Conservation (phyloP, 202 grass and related monocot species). For the Musa balbisiana region DNA sequence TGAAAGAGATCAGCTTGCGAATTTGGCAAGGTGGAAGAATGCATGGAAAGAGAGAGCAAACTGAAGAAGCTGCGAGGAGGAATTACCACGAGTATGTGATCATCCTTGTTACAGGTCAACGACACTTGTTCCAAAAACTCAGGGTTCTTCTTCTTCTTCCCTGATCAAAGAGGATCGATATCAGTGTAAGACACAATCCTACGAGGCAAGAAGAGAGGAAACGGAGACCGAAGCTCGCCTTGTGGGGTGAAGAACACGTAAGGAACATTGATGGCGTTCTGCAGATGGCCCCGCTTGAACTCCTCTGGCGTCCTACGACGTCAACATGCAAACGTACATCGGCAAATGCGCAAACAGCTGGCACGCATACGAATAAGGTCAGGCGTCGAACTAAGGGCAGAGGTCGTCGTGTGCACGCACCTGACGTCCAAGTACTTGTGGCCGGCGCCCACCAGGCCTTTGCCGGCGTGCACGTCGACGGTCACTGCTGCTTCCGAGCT, state of each 20-base stretch:
- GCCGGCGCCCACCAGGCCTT: neutral
- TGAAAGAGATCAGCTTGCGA: too few species aligned
- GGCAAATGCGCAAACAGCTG: too few species aligned
- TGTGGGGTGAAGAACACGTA: conserved; percentile 59
- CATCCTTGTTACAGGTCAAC: conserved; percentile 41
- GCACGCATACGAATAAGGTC: neutral
- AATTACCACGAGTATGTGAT: conserved; percentile 50
- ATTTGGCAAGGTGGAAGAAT: neutral
- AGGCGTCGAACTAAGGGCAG: neutral
- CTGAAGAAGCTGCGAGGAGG: conserved; percentile 1
- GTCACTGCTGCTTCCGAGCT: conserved; percentile 4
- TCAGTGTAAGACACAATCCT: too few species aligned
- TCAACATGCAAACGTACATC: neutral
- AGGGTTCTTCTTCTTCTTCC: conserved; percentile 48
- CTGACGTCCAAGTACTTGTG: conserved; percentile 23
- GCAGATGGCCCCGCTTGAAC: conserved; percentile 42
- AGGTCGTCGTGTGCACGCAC: neutral
- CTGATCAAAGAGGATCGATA: conserved; percentile 15
- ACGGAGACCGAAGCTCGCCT: conserved; percentile 14
- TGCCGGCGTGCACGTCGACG: conserved; percentile 9
- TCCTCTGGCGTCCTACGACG: conserved; percentile 57
- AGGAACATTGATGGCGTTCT: conserved; percentile 47
- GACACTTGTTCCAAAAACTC: conserved; percentile 51
- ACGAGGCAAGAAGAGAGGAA: too few species aligned
- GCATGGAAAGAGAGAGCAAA: neutral